Evolutionary conservation across 2,329 filamentous ascomycete genomes (phyloP), one percentile per base, ranked within the genome.

Genomic region (Falciphora oryzae): DNA sequence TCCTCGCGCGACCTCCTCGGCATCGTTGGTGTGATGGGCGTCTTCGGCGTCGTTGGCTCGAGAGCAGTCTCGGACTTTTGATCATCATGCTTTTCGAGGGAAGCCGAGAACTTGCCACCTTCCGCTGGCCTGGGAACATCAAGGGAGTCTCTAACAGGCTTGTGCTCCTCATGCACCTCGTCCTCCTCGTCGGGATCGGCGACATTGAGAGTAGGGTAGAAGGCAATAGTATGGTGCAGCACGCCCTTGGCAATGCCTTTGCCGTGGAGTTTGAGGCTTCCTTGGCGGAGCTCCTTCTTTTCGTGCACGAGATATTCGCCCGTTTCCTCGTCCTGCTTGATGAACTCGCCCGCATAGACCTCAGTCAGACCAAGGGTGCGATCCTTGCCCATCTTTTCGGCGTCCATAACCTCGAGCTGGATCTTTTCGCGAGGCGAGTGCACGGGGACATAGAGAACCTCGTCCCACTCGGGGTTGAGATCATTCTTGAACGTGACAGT

Each of bases 401-500:
- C 88, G 71, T 99, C 95, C 94, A 99, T 97, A 68, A 98, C 93
- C 75, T 99, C 95, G 25, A 99, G 79, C 1, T 88, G 87, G 35
- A 99, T 81, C 72, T 90, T 92, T 75, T 99, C 95, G 38, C 92
- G 89, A 18, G 85, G 72, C 8, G 89, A 93, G 75, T 97, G 94
- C 65, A 99, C 85, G 1, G 96, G 94, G 0, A 99, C 84, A 73
- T 99, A 99, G 28, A 97, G 85, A 29, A 99, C 88, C 77, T 99
- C 95, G 72, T 99, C 93, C 89, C 91, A 99, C 63, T 95, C 90
- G 2, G 95, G 95, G 74, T 96, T 92, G 65, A 99, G 86, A 67
- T 97, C 96, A 78, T 97, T 99, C 74, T 92, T 89, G 81, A 95
- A 97, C 0, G 94, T 98, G 62, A 99, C 95, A 2, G 95, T 98